phyloP scores from a whole-genome alignment of 805 yeast species.

The Ogataea nakhonphanomensis region DNA sequence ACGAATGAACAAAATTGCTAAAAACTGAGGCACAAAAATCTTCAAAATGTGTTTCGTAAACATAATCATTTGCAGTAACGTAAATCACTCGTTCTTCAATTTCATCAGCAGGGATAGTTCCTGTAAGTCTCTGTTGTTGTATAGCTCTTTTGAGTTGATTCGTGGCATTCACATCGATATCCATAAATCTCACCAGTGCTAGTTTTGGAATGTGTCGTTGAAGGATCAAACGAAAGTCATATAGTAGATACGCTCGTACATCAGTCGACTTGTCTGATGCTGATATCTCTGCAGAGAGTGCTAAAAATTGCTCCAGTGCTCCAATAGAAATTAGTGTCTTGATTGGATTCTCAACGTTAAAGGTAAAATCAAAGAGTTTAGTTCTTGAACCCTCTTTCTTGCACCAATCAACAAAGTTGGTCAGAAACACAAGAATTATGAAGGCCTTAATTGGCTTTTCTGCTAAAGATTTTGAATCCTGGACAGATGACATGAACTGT shows the following conservation, averaged over 20 bases:
- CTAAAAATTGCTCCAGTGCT: slow-evolving; percentile 65
- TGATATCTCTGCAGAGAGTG: slow-evolving; percentile 57
- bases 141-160: slow-evolving; percentile 31
- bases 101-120: slow-evolving; percentile 29
- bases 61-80: slow-evolving; percentile 22
- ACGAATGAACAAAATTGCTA: slow-evolving; percentile 49
- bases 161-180: slow-evolving; percentile 43
- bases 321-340: slow-evolving; percentile 58
- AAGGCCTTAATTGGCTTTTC: slow-evolving; percentile 47
- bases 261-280: slow-evolving; percentile 12
- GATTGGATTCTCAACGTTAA: slow-evolving; percentile 53
- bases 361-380: slow-evolving; percentile 44
- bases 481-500: slow-evolving; percentile 34
- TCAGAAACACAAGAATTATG: slow-evolving; percentile 48
- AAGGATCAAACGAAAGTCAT: slow-evolving; percentile 62
- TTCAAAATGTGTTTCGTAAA: slow-evolving; percentile 27
- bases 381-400: slow-evolving; percentile 44
- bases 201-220: slow-evolving; percentile 65
- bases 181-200: slow-evolving; percentile 48
- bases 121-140: slow-evolving; percentile 26
- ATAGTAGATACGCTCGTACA: slow-evolving; percentile 35
- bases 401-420: slow-evolving; percentile 67
- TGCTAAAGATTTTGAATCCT: slow-evolving; percentile 40
- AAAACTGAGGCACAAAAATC: slow-evolving; percentile 41
- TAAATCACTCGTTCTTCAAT: slow-evolving; percentile 27